Conservation (phyloP, 106 monocot species). For the Phalaenopsis aphrodite region DNA sequence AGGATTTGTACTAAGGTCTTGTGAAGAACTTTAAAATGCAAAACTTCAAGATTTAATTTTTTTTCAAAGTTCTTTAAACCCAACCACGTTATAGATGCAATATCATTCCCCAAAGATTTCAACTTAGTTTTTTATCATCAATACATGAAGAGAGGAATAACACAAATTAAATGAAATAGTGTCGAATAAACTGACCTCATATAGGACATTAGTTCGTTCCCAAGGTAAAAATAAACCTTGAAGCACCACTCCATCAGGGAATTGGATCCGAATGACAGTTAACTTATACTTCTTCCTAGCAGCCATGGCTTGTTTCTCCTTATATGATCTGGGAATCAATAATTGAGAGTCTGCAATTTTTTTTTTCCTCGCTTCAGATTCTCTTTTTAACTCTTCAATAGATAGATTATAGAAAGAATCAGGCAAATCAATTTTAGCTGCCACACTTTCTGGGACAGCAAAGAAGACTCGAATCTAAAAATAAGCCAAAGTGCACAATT, state of each 20-base stretch:
- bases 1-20: background rate
- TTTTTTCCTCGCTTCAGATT: constrained; percentile 65
- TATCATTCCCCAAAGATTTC: background rate
- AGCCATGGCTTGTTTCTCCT: constrained; percentile 73
- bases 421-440: constrained; percentile 63
- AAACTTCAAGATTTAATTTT: background rate
- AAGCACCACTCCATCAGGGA: constrained; percentile 89
- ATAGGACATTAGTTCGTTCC: constrained; percentile 64
- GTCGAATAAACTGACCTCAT: constrained; percentile 44
- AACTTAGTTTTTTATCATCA: background rate
- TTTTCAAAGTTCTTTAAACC: background rate
- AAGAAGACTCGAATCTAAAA: constrained; percentile 74
- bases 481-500: constrained; percentile 2
- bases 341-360: constrained; percentile 77
- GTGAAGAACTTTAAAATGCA: background rate
- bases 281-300: constrained; percentile 48
- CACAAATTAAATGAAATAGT: background rate
- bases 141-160: background rate
- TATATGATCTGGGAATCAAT: constrained; percentile 79
- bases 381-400: constrained; percentile 63
- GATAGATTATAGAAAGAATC: constrained; percentile 81
- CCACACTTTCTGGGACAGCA: constrained; percentile 59
- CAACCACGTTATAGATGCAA: background rate
- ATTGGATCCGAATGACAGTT: constrained; percentile 68
- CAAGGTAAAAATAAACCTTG: constrained; percentile 74